A percentile compares a stretch with the other conserved stretches of the same genome.
Conservation (phyloP, 139 green algal genomes). For the Coelastrella sp. region DNA sequence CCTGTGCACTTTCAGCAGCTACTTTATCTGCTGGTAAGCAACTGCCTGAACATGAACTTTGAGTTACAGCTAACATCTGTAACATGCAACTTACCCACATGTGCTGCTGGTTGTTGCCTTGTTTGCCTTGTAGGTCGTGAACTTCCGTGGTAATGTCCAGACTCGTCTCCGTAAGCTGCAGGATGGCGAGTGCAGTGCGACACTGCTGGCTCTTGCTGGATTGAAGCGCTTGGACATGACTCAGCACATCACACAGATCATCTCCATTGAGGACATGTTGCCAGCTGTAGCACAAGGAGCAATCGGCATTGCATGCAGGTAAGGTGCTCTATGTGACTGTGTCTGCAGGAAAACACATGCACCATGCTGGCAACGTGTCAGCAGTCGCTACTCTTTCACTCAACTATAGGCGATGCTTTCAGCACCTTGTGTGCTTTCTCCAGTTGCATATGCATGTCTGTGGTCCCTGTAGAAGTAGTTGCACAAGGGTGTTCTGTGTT, state of each 20-base stretch:
- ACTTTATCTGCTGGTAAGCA: too few species aligned
- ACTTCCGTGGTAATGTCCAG: constrained; percentile 93
- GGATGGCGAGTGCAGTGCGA: constrained; percentile 92
- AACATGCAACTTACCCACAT: neutral
- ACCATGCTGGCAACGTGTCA: too few species aligned
- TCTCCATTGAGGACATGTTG: constrained; percentile 95
- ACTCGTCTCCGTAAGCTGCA: constrained; percentile 95
- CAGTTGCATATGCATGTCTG: too few species aligned
- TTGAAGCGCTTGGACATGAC: constrained; percentile 96
- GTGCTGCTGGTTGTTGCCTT: neutral
- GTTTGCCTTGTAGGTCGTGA: constrained; percentile 82
- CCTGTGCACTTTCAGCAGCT: too few species aligned
- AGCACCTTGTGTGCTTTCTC: too few species aligned
- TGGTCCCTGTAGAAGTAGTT: too few species aligned
- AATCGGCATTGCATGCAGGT: constrained; percentile 96
- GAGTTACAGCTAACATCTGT: neutral
- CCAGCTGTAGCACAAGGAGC: constrained; percentile 96
- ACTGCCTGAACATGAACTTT: neutral
- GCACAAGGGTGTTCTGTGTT: too few species aligned
- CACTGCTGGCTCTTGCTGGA: constrained; percentile 95
- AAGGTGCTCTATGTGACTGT: neutral
- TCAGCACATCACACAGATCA: constrained; percentile 92
- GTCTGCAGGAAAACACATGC: too few species aligned
- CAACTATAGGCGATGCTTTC: too few species aligned
- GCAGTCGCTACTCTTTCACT: too few species aligned